These are phyloP conservation scores for Apiospora koreana DNA, from an alignment of 2,329 filamentous ascomycete species.

Conservation along the genomic window DNA sequence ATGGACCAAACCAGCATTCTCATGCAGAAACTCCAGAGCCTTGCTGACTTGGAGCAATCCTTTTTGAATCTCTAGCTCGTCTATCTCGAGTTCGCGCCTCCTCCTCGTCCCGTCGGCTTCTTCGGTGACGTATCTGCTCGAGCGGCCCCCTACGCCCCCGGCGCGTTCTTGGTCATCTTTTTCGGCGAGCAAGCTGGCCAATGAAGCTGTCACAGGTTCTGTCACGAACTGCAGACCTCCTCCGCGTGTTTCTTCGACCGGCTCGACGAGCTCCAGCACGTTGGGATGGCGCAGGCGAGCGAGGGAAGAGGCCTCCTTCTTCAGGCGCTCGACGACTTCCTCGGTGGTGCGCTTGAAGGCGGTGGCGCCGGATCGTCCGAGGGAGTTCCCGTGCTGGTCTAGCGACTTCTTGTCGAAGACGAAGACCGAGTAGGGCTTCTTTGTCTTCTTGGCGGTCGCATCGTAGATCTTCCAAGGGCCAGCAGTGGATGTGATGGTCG, in stretches of 20 bases:
- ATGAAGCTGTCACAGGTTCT: conserved; percentile 85
- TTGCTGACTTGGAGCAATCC: conserved; percentile 91
- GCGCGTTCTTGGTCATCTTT: conserved; percentile 84
- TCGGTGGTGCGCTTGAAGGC: conserved; percentile 80
- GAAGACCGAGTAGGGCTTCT: conserved; percentile 87
- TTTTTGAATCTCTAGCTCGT: conserved; percentile 97
- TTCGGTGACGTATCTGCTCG: conserved; percentile 80
- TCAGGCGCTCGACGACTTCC: conserved; percentile 87
- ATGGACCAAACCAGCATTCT: conserved; percentile 91
- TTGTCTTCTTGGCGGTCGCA: conserved; percentile 93
- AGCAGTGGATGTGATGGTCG: conserved; percentile 73
- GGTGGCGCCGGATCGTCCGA: conserved; percentile 64
- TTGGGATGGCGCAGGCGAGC: conserved; percentile 89
- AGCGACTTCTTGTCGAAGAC: conserved; percentile 90
- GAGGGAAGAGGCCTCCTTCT: conserved; percentile 87
- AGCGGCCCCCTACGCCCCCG: conserved; percentile 67
- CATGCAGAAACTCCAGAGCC: conserved; percentile 91
- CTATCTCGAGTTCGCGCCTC: conserved; percentile 84
- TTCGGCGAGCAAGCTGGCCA: conserved; percentile 78
- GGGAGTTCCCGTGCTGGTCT: conserved; percentile 65
- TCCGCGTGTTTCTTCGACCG: conserved; percentile 88
- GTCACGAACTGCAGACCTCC: conserved; percentile 96
- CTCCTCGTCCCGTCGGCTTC: conserved; percentile 72
- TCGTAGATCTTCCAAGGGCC: conserved; percentile 98
- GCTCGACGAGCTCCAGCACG: conserved; percentile 89